Conservation (phyloP, 2,329 filamentous ascomycete species). For the Talaromyces verruculosus region DNA sequence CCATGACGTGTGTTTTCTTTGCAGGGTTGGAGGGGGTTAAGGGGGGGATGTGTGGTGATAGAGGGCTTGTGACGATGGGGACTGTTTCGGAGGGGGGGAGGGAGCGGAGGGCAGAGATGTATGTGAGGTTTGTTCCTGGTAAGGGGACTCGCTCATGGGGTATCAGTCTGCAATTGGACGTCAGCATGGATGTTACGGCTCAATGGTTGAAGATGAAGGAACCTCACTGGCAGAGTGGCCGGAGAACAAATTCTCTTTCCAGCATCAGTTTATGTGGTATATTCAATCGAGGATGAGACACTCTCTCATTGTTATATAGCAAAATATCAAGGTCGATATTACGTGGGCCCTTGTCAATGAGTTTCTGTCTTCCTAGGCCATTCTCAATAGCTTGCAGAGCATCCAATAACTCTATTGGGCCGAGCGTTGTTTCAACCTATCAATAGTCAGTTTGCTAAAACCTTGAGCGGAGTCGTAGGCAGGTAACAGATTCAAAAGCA, state of each 20-base stretch:
- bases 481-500: slow-evolving; percentile 33
- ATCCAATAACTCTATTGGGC: slow-evolving; percentile 74
- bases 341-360: slow-evolving; percentile 88
- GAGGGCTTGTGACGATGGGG: slow-evolving; percentile 41
- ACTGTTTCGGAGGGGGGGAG: slow-evolving; percentile 37
- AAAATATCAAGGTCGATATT: slow-evolving; percentile 95
- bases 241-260: slow-evolving; percentile 90
- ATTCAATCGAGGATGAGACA: slow-evolving; percentile 71
- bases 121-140: slow-evolving; percentile 32
- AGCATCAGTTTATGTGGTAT: slow-evolving; percentile 82
- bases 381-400: slow-evolving; percentile 81
- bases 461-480: slow-evolving; percentile 1
- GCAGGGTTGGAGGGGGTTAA: slow-evolving; percentile 58
- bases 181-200: slow-evolving; percentile 21
- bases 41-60: slow-evolving; percentile 46
- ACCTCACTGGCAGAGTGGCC: slow-evolving; percentile 65
- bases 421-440: slow-evolving; percentile 76
- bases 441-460: not conserved
- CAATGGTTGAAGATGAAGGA: not conserved
- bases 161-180: slow-evolving; percentile 37
- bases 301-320: slow-evolving; percentile 67
- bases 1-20: slow-evolving; percentile 78
- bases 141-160: slow-evolving; percentile 40
- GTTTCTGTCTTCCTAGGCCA: slow-evolving; percentile 73
- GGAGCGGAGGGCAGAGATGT: slow-evolving; percentile 36